Evolutionary conservation across 2,329 filamentous ascomycete species (phyloP), one percentile per base, ranked within the genome.

Genomic region (Colletotrichum sp.): DNA sequence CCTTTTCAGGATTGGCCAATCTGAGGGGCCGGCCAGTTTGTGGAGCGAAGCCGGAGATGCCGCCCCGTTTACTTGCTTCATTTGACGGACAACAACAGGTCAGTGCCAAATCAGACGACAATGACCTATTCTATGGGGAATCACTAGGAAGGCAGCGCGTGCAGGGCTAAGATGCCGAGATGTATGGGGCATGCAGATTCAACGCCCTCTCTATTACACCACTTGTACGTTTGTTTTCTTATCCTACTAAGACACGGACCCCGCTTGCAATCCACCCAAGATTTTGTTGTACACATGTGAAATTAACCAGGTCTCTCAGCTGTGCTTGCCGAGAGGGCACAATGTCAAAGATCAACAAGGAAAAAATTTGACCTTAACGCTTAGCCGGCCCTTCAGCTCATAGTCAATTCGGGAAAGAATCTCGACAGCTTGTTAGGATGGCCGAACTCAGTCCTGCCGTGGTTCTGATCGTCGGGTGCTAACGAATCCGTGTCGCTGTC

Each of bases 371-470:
- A 24, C 43, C 43, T 51, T 24, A 13, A 51, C 33, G 24, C 33
- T 16, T 6, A 15, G 63, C 34, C 6, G 13, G 31, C 16, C 38
- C 16, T 18, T 47, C 67, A 75, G 62, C 70, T 74, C 73, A 76
- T 74, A 27, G 75, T 76, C 31, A 76, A 65, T 29, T 76, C 75
- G 13, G 75, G 75, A 31, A 76, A 76, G 66, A 69, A 76, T 58
- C 75, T 74, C 31, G 75, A 75, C 61, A 76, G 24, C 68, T 76
- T 76, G n/a, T 76, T 70, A 27, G 75, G 75, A 70, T 76, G 73
- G 18, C 75, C 75, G 21, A 76, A 74, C 47, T 74, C 72, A 47
- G 69, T 73, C 38, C 72, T 74, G n/a, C 24, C 58, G 59, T 69
- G 73, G 15, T 16, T 67, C 21, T 73, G 73, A 8, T 70, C 70